Percentiles rank a stretch among this genome's conserved stretches.
Evolutionary conservation across 1,284 basidiomycete genomes (phyloP).

Genomic region (Cerrena zonata): DNA sequence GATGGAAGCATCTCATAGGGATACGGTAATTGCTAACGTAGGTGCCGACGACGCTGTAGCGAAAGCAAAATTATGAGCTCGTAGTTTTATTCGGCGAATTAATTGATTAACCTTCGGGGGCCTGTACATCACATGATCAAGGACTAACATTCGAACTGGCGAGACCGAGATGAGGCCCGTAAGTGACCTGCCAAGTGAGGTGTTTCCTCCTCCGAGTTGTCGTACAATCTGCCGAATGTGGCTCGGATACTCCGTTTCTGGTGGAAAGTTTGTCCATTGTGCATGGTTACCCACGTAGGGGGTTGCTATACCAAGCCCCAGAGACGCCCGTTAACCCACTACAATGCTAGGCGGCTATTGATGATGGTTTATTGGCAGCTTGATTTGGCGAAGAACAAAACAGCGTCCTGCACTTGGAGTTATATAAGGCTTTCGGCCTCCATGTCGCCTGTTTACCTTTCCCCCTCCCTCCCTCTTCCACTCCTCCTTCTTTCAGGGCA

Average conservation of each 20-base stretch:
- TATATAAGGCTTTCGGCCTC: slow-evolving; percentile 14
- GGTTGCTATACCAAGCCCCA: not conserved
- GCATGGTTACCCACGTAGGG: not conserved
- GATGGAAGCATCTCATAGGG: slow-evolving; percentile 27
- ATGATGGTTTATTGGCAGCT: not conserved
- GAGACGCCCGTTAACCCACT: not conserved
- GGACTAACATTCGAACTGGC: no score
- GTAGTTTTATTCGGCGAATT: no score
- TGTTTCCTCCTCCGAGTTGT: not conserved
- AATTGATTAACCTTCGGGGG: no score
- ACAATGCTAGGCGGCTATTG: not conserved
- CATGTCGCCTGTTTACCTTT: not conserved
- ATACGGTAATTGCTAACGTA: slow-evolving; percentile 20
- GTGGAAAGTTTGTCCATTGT: not conserved
- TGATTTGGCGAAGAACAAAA: slow-evolving; percentile 4
- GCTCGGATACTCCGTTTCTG: no score
- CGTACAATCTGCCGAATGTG: no score
- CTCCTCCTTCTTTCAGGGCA: slow-evolving; percentile 20
- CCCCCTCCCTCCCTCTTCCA: slow-evolving; percentile 14
- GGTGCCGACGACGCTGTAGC: slow-evolving; percentile 28
- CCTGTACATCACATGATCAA: no score
- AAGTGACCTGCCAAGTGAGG: not conserved
- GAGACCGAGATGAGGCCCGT: no score
- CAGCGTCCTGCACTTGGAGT: not conserved
- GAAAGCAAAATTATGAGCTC: slow-evolving; percentile 29